A percentile compares a stretch with the other conserved stretches of the same genome.
Conservation (phyloP, 257 asterid genomes). For the Plantago major region DNA sequence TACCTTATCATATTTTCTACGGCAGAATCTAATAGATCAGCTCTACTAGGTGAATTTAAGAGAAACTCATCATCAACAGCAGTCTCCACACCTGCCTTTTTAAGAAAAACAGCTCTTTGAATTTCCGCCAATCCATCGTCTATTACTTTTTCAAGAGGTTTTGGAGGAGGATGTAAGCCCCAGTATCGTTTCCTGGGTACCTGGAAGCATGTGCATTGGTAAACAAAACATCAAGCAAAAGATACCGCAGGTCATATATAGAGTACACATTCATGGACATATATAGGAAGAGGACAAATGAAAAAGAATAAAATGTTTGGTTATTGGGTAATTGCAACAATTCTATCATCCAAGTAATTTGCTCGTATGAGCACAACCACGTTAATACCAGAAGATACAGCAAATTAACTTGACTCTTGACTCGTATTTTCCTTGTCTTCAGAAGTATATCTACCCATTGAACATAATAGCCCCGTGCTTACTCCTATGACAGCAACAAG, state of each 20-base stretch:
- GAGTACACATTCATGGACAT: not conserved
- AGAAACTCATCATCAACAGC: slow-evolving; percentile 72
- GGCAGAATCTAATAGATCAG: slow-evolving; percentile 74
- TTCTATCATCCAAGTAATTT: slow-evolving; percentile 1
- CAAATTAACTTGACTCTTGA: slow-evolving; percentile 10
- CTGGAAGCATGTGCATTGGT: slow-evolving; percentile 33
- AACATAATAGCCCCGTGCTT: too few relatives aligned
- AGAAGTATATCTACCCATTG: not conserved
- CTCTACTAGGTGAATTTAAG: slow-evolving; percentile 76
- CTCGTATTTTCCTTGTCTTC: slow-evolving; percentile 1
- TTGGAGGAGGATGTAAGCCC: slow-evolving; percentile 99
- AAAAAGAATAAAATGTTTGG: slow-evolving; percentile 10
- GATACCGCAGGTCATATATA: not conserved
- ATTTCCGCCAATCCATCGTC: slow-evolving; percentile 80
- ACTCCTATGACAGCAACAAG: too few relatives aligned
- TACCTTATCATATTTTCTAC: slow-evolving; percentile 83
- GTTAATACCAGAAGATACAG: slow-evolving; percentile 12
- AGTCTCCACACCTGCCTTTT: slow-evolving; percentile 86
- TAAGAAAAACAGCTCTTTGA: slow-evolving; percentile 87
- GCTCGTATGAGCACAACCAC: slow-evolving; percentile 9
- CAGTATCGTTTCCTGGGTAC: slow-evolving; percentile 93
- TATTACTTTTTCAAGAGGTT: slow-evolving; percentile 78
- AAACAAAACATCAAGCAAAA: slow-evolving; percentile 15
- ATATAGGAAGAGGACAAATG: not conserved
- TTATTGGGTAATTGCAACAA: slow-evolving; percentile 1